Base-by-base conservation (phyloP, 1,284 basidiomycete genomes). In the Moesziomyces sp. region DNA sequence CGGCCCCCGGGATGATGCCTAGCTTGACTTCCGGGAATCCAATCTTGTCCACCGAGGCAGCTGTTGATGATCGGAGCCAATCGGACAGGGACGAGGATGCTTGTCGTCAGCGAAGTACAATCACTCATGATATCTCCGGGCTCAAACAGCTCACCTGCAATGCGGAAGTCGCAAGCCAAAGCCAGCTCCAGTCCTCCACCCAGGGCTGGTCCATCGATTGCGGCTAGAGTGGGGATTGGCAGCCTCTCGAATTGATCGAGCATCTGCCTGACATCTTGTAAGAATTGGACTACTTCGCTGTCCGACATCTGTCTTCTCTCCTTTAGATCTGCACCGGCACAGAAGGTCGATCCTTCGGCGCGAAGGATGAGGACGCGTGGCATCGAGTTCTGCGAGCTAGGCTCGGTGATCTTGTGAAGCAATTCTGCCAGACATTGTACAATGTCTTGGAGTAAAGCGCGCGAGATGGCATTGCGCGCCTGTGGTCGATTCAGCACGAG, bases 121-220 rank as follows among this genome's bases (percentile, higher is more conserved):
- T 18, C 18, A 40, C 18, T 18, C 38, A 40, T 18, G 38, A 14
- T 16, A 40, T 40, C 38, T 40, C 38, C 18, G 18, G 16, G 38
- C 16, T n/a, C 3, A 14, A 40, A 5, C 18, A 16, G 56, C 60
- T 62, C 33, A 62, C 87, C 89, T 62, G 91, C 93, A 18, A 95
- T 90, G 23, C 94, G 88, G 74, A 97, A 85, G 86, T 97, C 94
- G 85, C 93, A 94, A 3, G 92, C 91, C 58, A 97, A 87, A 60
- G 91, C 88, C 58, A 97, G 85, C 84, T 97, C 94, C 33, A 94
- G 87, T 3, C 94, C 94, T 24, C 94, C 94, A 11, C 94, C 94
- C 1, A 97, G 87, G 2, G 94, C 94, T 23, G 92, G 92, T 0
- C 94, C 94, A 80, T 96, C 94, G 52, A 97, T 92, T 3, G 93